Conservation (phyloP, 2,329 filamentous ascomycete species). For the Hyphodiscus sp. region DNA sequence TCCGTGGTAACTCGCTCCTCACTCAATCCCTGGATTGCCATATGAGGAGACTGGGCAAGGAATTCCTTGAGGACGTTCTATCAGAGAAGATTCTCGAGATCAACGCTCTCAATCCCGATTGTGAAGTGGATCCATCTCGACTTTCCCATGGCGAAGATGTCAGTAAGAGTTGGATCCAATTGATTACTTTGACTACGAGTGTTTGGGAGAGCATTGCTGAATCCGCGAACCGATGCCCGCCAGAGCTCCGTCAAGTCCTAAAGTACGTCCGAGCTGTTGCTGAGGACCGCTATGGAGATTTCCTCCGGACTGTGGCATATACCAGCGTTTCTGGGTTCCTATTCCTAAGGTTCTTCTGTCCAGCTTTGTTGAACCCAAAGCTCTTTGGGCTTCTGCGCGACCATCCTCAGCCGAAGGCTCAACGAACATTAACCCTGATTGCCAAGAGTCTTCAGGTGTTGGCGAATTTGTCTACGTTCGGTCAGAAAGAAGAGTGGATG, state of each 20-base stretch:
- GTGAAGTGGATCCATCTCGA: slow-evolving; percentile 89
- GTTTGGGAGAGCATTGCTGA: slow-evolving; percentile 78
- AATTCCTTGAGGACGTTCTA: slow-evolving; percentile 83
- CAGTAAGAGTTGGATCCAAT: slow-evolving; percentile 72
- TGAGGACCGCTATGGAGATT: slow-evolving; percentile 91
- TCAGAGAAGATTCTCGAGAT: slow-evolving; percentile 84
- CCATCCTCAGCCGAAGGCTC: slow-evolving; percentile 74
- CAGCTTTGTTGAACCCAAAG: slow-evolving; percentile 92
- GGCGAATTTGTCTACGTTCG: slow-evolving; percentile 85
- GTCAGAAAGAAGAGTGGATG: slow-evolving; percentile 97
- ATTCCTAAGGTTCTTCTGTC: slow-evolving; percentile 91
- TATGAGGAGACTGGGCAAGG: slow-evolving; percentile 89
- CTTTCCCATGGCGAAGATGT: slow-evolving; percentile 63
- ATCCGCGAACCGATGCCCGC: slow-evolving; percentile 69
- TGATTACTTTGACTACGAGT: slow-evolving; percentile 71
- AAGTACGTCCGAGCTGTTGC: slow-evolving; percentile 89
- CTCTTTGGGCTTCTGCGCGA: slow-evolving; percentile 80
- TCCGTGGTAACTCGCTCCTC: slow-evolving; percentile 87
- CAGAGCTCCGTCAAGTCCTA: slow-evolving; percentile 78
- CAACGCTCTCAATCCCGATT: slow-evolving; percentile 83
- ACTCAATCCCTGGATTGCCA: slow-evolving; percentile 93
- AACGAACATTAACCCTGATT: slow-evolving; percentile 84
- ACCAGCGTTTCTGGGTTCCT: slow-evolving; percentile 93
- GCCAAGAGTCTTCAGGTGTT: slow-evolving; percentile 88
- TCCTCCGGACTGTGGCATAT: slow-evolving; percentile 80